Evolutionary conservation across 2,329 filamentous ascomycete genomes (phyloP), one percentile per base, ranked within the genome.

Genomic region (Colletotrichum orbiculare): DNA sequence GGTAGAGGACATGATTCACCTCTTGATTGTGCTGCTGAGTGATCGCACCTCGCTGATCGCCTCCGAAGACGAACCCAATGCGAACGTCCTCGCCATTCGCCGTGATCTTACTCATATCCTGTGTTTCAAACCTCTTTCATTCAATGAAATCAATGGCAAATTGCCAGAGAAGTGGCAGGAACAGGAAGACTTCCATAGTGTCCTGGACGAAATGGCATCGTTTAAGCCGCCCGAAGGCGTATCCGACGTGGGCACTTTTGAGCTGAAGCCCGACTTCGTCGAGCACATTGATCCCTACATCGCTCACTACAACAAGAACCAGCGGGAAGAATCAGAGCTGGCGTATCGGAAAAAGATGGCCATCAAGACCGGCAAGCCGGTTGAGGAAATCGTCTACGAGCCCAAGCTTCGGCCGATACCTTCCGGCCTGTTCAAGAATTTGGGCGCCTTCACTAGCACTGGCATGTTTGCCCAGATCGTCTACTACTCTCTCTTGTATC

Each of bases 61-160:
- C 2, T 82, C 84, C 8, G 87, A 91, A 60, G 86, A 91, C 55
- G 89, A 91, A 66, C 80, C 84, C 11, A 85, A 88, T 60, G 85
- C 90, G 15, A 88, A 91, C 55, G 77, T 91, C 9, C 82, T 89
- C 53, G 89, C 91, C 10, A 91, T 98, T 78, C 90, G 92, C 60
- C 90, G 94, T 53, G 96, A 99, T 72, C 92, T 99, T 68, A 92
- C 91, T 2, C 96, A 99, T 75, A 92, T 96, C 7, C 83, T 99
- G 35, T 98, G 95, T 81, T 98, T 98, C 84, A 97, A 96, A 77
- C 94, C 96, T 0, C 82, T 99, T 6, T 96, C 95, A 0, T 98
- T 96, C 80, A 97, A 95, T 10, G 96, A 98, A 69, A 90, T 99
- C 60, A 92, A 90, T 52, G 87, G 86, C 71, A 94, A 95, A 69